Conservation (phyloP, 306 rosid species). For the Cucumis hystrix region DNA sequence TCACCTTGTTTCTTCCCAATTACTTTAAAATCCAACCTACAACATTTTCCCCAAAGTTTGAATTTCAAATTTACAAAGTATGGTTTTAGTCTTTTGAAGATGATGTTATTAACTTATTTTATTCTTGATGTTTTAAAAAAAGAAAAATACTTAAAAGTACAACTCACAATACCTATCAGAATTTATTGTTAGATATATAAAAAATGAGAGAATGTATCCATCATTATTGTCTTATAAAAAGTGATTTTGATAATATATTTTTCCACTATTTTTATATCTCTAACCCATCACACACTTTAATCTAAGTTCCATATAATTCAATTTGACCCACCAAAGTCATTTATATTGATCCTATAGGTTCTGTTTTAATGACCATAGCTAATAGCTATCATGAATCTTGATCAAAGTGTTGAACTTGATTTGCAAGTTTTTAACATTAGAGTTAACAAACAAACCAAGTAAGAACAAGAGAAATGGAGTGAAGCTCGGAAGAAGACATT, state of each 20-base stretch:
- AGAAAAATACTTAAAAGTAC: too few relatives aligned
- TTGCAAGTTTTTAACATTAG: background rate
- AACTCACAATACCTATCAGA: too few relatives aligned
- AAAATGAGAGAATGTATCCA: too few relatives aligned
- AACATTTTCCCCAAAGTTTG: background rate
- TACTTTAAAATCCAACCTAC: background rate
- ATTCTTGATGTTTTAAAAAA: too few relatives aligned
- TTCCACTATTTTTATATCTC: background rate
- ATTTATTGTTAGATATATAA: too few relatives aligned
- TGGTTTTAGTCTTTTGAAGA: too few relatives aligned
- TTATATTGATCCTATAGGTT: background rate
- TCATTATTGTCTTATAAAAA: too few relatives aligned
- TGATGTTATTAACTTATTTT: too few relatives aligned
- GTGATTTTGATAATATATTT: too few relatives aligned
- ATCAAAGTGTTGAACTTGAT: background rate
- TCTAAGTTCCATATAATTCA: background rate
- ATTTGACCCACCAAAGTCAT: background rate
- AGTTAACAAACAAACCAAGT: background rate
- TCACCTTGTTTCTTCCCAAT: background rate
- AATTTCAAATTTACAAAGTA: background rate
- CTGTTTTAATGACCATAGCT: background rate
- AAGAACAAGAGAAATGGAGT: background rate
- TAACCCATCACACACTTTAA: background rate
- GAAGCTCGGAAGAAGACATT: background rate
- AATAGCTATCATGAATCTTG: background rate